phyloP scores from a whole-genome alignment of 352 stramenopile species.

The Globisporangium echinulatum region DNA sequence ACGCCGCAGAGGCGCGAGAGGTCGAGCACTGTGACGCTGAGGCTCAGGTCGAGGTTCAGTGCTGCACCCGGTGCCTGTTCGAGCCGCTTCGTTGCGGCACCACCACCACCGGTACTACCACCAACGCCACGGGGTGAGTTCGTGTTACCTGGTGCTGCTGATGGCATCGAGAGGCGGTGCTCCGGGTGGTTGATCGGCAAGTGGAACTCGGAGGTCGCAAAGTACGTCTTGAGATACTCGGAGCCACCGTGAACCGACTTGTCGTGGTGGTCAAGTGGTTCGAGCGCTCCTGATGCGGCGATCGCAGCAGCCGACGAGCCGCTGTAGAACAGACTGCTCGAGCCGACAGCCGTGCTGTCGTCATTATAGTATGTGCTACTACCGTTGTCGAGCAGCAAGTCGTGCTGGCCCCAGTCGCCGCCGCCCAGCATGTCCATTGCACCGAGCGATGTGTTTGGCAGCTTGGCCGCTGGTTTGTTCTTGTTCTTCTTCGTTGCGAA shows the following conservation, averaged over 20 bases:
- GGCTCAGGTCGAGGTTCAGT: constrained; percentile 58
- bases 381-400: constrained; percentile 15
- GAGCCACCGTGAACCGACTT: constrained; percentile 56
- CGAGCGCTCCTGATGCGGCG: background rate
- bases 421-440: constrained; percentile 38
- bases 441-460: constrained; percentile 33
- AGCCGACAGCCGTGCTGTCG: constrained; percentile 3
- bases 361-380: background rate
- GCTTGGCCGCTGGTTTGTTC: constrained; percentile 48
- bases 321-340: constrained; percentile 27
- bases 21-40: constrained; percentile 68
- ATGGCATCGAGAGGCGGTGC: constrained; percentile 51
- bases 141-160: constrained; percentile 9
- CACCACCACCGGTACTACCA: constrained; percentile 12
- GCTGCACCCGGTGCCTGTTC: constrained; percentile 28
- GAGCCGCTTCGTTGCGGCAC: constrained; percentile 36
- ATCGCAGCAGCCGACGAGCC: background rate
- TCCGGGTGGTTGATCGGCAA: constrained; percentile 64
- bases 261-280: constrained; percentile 19
- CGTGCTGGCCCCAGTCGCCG: constrained; percentile 36
- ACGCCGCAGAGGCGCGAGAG: constrained; percentile 72
- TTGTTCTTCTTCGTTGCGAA: constrained; percentile 82
- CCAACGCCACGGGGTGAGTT: constrained; percentile 43
- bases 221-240: constrained; percentile 71
- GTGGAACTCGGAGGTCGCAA: constrained; percentile 60